Evolutionary conservation across 2,329 filamentous ascomycete genomes (phyloP), one percentile per base, ranked within the genome.

Genomic region (Coniochaeta sp.): DNA sequence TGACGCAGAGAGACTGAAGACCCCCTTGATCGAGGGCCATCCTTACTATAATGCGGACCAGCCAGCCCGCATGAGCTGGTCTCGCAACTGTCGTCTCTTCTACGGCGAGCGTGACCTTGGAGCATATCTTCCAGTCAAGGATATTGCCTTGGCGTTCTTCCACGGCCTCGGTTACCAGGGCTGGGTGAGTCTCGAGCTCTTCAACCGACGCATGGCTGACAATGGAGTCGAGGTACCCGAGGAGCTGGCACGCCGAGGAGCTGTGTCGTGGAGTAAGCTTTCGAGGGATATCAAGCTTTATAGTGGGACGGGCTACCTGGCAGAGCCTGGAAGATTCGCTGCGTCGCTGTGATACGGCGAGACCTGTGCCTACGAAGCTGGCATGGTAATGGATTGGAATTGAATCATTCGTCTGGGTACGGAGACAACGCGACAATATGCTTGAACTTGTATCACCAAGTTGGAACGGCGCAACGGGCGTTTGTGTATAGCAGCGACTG

Each of bases 61-160:
- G 71, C 81, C 80, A 17, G 69, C 82, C 2, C 75, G 87, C 3
- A 93, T 93, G 90, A 90, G 82, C 67, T 93, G 90, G 90, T 90
- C 84, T 40, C 75, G 90, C 19, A 92, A 92, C 69, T 89, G 87
- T 63, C 77, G 90, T 19, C 71, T 89, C 3, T 91, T 89, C 68
- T 84, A 88, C 62, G 86, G 89, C 65, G 75, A 88, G 69, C 73
- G 80, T 69, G 74, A 84, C 2, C 72, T 78, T 2, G 87, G 87
- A 0, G 89, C 82, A 0, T 91, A 91, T 67, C 74, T 93, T 1
- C 89, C 89, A 0, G 79, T 88, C 7, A 74, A 78, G 59, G 78
- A 86, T 34, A 81, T 92, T 22, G 77, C 85, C 0, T 72, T 79
- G 42, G 81, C 85, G 0, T 81, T 91, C 56, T 77, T 90, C 22